A percentile compares a stretch with the other conserved stretches of the same genome.
Conservation (phyloP, 1,284 basidiomycete genomes). For the Rhodotorula sp. region DNA sequence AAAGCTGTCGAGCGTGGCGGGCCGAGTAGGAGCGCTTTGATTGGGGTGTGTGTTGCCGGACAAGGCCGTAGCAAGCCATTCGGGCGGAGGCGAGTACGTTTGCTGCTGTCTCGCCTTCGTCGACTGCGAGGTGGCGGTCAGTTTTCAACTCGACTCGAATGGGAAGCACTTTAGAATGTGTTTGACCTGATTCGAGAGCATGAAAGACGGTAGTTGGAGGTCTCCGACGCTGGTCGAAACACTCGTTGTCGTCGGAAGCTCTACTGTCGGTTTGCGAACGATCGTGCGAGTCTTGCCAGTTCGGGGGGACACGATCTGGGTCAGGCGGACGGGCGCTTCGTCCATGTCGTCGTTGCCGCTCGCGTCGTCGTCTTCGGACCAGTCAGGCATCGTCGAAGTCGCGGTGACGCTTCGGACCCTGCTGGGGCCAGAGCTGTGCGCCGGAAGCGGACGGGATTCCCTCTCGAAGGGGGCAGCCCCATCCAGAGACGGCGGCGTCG, state of each 20-base stretch:
- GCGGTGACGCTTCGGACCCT: neutral
- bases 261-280: neutral
- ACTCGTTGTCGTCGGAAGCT: neutral
- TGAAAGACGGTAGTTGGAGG: conserved; percentile 2
- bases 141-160: no score
- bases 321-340: neutral
- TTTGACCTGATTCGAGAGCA: neutral
- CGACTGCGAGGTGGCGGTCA: no score
- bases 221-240: neutral
- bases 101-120: no score
- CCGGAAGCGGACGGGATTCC: no score
- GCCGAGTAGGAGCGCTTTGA: neutral
- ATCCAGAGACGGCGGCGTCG: no score
- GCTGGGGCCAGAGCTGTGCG: neutral
- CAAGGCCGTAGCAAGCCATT: neutral
- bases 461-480: no score
- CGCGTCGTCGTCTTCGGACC: neutral
- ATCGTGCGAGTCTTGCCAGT: conserved; percentile 1
- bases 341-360: neutral
- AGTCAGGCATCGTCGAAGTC: neutral
- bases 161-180: no score
- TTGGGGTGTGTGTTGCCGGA: neutral
- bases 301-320: neutral
- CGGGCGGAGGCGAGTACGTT: neutral
- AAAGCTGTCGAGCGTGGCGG: neutral